Conservation (phyloP, 1,139 yeast species). For the Lipomyces yarrowii region DNA sequence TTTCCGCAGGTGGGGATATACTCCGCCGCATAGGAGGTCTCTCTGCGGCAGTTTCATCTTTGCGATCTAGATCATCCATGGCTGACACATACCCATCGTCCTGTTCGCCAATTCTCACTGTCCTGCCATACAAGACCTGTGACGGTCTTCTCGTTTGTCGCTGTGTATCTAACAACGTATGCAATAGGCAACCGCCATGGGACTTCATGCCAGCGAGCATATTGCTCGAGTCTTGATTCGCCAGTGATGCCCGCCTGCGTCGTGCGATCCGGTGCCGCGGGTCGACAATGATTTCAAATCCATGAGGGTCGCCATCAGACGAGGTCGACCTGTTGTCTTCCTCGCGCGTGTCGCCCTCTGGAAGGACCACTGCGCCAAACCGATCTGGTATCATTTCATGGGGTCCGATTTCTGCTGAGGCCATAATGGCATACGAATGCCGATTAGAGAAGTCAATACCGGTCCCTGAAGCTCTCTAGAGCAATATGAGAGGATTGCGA, state of each 20-base stretch:
- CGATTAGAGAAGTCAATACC: background rate
- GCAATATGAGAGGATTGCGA: background rate
- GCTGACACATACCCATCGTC: conserved; percentile 14
- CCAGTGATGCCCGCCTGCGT: conserved; percentile 25
- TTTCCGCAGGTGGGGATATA: conserved; percentile 14
- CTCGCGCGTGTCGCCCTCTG: background rate
- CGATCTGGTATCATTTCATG: background rate
- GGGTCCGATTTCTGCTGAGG: background rate
- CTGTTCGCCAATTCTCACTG: conserved; percentile 5
- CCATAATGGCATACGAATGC: background rate
- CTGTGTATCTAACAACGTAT: conserved; percentile 26
- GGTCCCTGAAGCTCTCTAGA: background rate
- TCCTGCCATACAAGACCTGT: conserved; percentile 1
- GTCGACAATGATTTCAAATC: conserved; percentile 25
- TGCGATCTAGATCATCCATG: background rate
- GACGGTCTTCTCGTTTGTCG: conserved; percentile 24
- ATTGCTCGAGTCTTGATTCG: background rate
- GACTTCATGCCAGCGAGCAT: conserved; percentile 7
- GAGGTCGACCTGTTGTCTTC: conserved; percentile 8
- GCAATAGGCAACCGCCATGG: conserved; percentile 25
- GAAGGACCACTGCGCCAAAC: background rate
- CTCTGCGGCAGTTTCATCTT: background rate
- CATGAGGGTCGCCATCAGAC: conserved; percentile 6
- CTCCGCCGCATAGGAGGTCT: background rate
- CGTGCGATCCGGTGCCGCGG: conserved; percentile 9